Base-by-base conservation (phyloP, 2,329 filamentous ascomycete genomes). In the Penicillium sp. region DNA sequence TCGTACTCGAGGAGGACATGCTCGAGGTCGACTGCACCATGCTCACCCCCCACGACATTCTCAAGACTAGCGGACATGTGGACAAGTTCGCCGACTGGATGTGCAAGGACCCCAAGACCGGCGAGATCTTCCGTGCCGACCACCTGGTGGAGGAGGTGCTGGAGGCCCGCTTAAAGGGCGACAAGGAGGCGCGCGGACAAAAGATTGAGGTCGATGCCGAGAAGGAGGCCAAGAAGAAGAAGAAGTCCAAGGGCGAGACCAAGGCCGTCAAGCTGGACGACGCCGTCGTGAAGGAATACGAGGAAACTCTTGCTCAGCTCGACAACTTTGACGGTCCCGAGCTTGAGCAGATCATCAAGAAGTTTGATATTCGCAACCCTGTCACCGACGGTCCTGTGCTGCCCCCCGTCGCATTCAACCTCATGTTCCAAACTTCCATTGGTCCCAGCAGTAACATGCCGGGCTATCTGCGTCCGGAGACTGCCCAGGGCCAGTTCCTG, bases 21-120 rank as follows among this genome's bases (percentile, higher is more conserved):
- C 83, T 95, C 59, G 89, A 95, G 76, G 84, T 95, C 58, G 91
- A 95, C 75, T 95, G 89, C 76, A 93, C 88, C 33, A 93, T 92
- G 74, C 74, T 98, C 66, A 98, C 93, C 35, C 93, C 93, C 29
- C 84, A 93, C 65, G 88, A 93, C 42, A 89, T 98, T 32, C 82
- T 98, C 66, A 95, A 97, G 81, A 95, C 92, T 46, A 88, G 84
- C 70, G 93, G 93, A 57, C 93, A 98, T 75, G 93, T 97, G 58
- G 92, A 96, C 72, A 95, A 95, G 74, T 97, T 97, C 67, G 88
- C 89, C 72, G 92, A 97, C 72, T 97, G 88, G 89, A 96, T 97
- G 91, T 95, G 89, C 84, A 95, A 95, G 74, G 93, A 98, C 72
- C 89, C 92, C 56, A 95, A 95, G 80, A 95, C 87, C 64, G 93